Evolutionary conservation across 108 stramenopile genomes (phyloP), one percentile per base, ranked within the genome.

Genomic region (Nitzschia sp.): DNA sequence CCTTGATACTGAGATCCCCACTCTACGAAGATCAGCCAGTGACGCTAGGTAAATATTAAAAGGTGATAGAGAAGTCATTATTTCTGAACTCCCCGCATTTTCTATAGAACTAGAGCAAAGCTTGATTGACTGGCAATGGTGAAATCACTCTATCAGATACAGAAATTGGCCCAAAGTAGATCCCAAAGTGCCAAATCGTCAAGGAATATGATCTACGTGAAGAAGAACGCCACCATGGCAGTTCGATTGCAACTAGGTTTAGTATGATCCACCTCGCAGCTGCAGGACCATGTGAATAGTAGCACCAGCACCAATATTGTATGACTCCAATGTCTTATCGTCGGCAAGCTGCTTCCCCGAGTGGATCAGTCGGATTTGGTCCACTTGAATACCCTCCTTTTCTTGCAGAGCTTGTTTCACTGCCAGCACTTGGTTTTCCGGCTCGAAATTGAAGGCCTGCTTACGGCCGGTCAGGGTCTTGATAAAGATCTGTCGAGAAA

Each of bases 201-300:
- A n/a, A n/a, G n/a, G n/a, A n/a, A n/a, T n/a, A n/a, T n/a, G n/a
- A n/a, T n/a, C n/a, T n/a, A n/a, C n/a, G n/a, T n/a, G n/a, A n/a
- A n/a, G n/a, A n/a, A n/a, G n/a, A n/a, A n/a, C n/a, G n/a, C n/a
- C n/a, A n/a, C n/a, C n/a, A n/a, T n/a, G n/a, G n/a, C n/a, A n/a
- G n/a, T n/a, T n/a, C n/a, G n/a, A n/a, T n/a, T n/a, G n/a, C n/a
- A n/a, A n/a, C n/a, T n/a, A n/a, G n/a, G n/a, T n/a, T n/a, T 62
- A 62, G 22, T 50, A 23, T 23, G 23, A 26, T 33, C 98, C 97
- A 30, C 98, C 98, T 52, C 98, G 95, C 70, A 99, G 83, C 85
- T 98, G 97, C 66, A 99, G 80, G 0, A 99, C 98, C 98, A 99
- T 99, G 80, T 99, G 98, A 80, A 99, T 97, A 53, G 97, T 97